Evolutionary conservation across 345 rosid genomes (phyloP).

Genomic region (Gossypium australe): DNA sequence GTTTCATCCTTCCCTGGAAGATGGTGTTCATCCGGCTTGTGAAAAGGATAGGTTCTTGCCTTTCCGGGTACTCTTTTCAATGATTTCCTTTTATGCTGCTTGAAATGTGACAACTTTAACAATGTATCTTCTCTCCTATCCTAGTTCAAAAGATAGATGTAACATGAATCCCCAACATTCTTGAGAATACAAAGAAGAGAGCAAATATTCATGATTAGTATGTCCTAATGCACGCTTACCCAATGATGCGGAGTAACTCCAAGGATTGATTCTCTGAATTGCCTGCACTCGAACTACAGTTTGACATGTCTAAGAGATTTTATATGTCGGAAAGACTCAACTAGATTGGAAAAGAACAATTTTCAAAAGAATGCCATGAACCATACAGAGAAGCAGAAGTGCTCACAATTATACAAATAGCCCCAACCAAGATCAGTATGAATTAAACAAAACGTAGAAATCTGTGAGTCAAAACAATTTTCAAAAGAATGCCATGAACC

Average conservation of each 20-base stretch:
- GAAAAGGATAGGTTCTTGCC: constrained; percentile 60
- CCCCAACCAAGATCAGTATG: background rate
- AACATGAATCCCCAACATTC: constrained; percentile 14
- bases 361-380: background rate
- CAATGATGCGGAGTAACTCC: constrained; percentile 95
- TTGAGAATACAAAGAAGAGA: background rate
- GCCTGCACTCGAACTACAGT: constrained; percentile 89
- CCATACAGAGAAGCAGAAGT: background rate
- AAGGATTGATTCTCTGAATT: constrained; percentile 91
- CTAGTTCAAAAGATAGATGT: constrained; percentile 42
- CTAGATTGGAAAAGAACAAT: constrained; percentile 1
- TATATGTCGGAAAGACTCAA: constrained; percentile 16
- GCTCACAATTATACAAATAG: background rate
- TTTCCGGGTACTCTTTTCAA: constrained; percentile 69
- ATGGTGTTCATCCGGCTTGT: constrained; percentile 92
- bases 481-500: no score
- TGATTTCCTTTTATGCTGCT: constrained; percentile 82
- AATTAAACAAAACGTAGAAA: constrained; percentile 3
- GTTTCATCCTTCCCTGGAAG: constrained; percentile 89
- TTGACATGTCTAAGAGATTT: constrained; percentile 32
- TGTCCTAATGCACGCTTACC: constrained; percentile 41
- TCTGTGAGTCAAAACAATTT: background rate
- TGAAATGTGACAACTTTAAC: constrained; percentile 77
- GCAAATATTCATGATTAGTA: constrained; percentile 12
- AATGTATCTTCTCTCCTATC: constrained; percentile 95